Percentiles rank a stretch among this genome's conserved stretches.
Conservation (phyloP, 306 rosid species). For the Hippophae tibetana region DNA sequence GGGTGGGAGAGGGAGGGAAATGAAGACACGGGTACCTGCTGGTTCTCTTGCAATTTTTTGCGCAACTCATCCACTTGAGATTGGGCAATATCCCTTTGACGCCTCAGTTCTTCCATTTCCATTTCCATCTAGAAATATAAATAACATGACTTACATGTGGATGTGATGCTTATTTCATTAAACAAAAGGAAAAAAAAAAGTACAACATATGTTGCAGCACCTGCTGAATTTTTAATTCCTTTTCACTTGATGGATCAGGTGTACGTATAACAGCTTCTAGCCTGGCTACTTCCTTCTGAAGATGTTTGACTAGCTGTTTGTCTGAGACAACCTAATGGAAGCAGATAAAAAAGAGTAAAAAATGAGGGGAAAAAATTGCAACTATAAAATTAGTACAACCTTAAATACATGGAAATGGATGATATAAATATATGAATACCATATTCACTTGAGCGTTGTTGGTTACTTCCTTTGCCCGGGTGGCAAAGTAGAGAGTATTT, state of each 20-base stretch:
- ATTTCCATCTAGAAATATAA: slow-evolving; percentile 65
- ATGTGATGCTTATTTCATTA: slow-evolving; percentile 11
- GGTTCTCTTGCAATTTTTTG: slow-evolving; percentile 67
- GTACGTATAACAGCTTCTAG: slow-evolving; percentile 89
- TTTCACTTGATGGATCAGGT: slow-evolving; percentile 82
- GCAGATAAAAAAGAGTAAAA: slow-evolving; percentile 3
- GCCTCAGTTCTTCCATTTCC: slow-evolving; percentile 90
- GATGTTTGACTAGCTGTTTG: slow-evolving; percentile 88
- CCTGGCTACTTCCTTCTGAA: slow-evolving; percentile 97
- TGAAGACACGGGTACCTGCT: slow-evolving; percentile 34
- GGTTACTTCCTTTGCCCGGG: slow-evolving; percentile 95
- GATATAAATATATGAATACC: slow-evolving; percentile 37
- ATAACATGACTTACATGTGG: slow-evolving; percentile 4
- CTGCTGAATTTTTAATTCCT: slow-evolving; percentile 91
- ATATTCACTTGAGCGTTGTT: slow-evolving; percentile 93
- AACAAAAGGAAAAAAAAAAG: neutral
- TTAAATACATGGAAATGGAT: slow-evolving; percentile 1
- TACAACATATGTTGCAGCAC: slow-evolving; percentile 23
- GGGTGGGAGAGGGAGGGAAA: neutral
- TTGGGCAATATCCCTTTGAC: slow-evolving; percentile 85
- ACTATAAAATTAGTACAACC: neutral
- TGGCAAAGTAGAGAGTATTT: slow-evolving; percentile 90
- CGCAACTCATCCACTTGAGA: slow-evolving; percentile 77
- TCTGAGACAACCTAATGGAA: slow-evolving; percentile 70
- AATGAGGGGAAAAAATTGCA: no score